Conservation (phyloP, 768 basidiomycete genomes). For the Russula compacta region DNA sequence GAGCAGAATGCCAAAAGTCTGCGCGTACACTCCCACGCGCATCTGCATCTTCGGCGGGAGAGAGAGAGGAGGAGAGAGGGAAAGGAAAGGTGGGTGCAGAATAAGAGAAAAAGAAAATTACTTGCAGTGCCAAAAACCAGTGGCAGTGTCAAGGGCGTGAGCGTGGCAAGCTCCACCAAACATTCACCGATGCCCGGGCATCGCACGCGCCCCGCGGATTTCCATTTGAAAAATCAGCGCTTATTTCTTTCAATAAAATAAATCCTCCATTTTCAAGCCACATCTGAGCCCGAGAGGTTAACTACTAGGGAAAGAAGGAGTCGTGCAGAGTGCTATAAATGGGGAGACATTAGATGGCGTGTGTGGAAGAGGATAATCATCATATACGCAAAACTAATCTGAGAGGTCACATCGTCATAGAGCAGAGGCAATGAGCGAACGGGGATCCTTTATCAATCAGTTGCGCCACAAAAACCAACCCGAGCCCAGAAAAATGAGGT, state of each 20-base stretch:
- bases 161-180: neutral
- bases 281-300: neutral
- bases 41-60: slow-evolving; percentile 9
- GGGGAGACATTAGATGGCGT: slow-evolving; percentile 2
- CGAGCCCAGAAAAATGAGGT: neutral
- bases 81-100: neutral
- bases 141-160: neutral
- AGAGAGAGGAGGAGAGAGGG: neutral
- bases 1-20: slow-evolving; percentile 24
- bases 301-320: neutral
- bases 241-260: neutral
- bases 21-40: slow-evolving; percentile 23
- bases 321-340: neutral
- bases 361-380: neutral
- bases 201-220: too few relatives aligned
- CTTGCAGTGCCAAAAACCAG: neutral
- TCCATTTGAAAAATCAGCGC: too few relatives aligned
- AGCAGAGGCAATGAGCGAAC: neutral
- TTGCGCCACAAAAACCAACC: neutral
- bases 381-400: neutral
- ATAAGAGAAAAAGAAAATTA: neutral
- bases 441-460: neutral
- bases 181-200: too few relatives aligned
- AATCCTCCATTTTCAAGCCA: neutral
- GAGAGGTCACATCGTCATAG: neutral